phyloP scores from a whole-genome alignment of 2,329 filamentous ascomycete genomes.

The Ilyonectria destructans region DNA sequence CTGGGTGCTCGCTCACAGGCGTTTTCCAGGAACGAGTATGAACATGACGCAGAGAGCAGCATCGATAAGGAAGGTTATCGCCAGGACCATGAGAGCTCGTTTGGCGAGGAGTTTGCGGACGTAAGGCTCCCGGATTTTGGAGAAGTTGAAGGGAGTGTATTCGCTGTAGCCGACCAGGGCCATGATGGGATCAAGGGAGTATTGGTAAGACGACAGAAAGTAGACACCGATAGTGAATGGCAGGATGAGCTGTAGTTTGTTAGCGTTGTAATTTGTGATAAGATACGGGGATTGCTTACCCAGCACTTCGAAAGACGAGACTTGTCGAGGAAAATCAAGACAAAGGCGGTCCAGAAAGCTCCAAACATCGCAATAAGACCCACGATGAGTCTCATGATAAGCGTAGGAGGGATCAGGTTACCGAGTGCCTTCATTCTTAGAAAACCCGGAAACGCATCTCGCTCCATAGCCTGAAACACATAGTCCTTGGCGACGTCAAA shows the following conservation, averaged over 20 bases:
- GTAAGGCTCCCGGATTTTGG: constrained; percentile 90
- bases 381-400: constrained; percentile 87
- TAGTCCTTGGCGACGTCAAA: constrained; percentile 99
- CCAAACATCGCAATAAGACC: constrained; percentile 89
- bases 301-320: constrained; percentile 83
- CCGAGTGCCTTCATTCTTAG: constrained; percentile 94
- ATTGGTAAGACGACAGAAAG: constrained; percentile 91
- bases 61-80: constrained; percentile 82
- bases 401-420: constrained; percentile 92
- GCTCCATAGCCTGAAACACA: constrained; percentile 99
- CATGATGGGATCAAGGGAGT: constrained; percentile 93
- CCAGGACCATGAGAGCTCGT: constrained; percentile 85
- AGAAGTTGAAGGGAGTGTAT: constrained; percentile 96
- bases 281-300: constrained; percentile 70
- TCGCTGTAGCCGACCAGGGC: constrained; percentile 93
- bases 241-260: constrained; percentile 73
- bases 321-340: constrained; percentile 91
- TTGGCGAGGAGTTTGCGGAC: constrained; percentile 89
- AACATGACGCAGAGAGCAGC: constrained; percentile 91
- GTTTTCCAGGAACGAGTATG: constrained; percentile 93
- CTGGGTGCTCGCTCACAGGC: constrained; percentile 67
- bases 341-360: constrained; percentile 94
- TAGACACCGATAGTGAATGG: constrained; percentile 95
- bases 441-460: constrained; percentile 98
- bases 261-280: constrained; percentile 18